Conservation (phyloP, 2,329 filamentous ascomycete genomes). For the Alternaria tenuissima region DNA sequence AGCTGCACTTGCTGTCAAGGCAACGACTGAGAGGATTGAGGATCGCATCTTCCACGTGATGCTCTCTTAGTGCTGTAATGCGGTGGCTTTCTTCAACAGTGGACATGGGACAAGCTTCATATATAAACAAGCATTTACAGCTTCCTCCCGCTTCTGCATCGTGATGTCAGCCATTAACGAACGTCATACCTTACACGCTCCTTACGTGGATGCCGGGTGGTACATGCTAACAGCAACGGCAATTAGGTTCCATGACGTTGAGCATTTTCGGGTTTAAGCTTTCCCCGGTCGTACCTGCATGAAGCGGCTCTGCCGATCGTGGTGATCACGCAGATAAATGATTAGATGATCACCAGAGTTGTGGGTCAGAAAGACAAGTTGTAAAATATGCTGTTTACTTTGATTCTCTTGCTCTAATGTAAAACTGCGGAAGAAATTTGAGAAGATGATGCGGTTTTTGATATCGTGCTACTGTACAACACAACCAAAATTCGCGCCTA, state of each 20-base stretch:
- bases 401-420: background rate
- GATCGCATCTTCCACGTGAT: background rate
- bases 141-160: background rate
- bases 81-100: background rate
- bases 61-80: background rate
- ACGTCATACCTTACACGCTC: slow-evolving; percentile 6
- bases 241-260: slow-evolving; percentile 13
- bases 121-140: background rate
- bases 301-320: slow-evolving; percentile 3
- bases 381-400: background rate
- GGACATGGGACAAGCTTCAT: background rate
- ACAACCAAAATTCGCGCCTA: background rate
- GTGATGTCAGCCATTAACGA: slow-evolving; percentile 6
- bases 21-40: background rate
- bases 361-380: background rate
- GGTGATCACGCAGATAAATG: background rate
- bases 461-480: slow-evolving; percentile 3
- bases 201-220: background rate
- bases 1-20: background rate
- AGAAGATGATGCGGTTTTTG: slow-evolving; percentile 1
- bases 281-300: slow-evolving; percentile 10
- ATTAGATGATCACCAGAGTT: background rate
- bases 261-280: slow-evolving; percentile 8
- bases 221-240: slow-evolving; percentile 1
- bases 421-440: background rate